Percentiles rank a stretch among this genome's conserved stretches.
Conservation (phyloP, 768 basidiomycete genomes). For the Polyporus arcularius region DNA sequence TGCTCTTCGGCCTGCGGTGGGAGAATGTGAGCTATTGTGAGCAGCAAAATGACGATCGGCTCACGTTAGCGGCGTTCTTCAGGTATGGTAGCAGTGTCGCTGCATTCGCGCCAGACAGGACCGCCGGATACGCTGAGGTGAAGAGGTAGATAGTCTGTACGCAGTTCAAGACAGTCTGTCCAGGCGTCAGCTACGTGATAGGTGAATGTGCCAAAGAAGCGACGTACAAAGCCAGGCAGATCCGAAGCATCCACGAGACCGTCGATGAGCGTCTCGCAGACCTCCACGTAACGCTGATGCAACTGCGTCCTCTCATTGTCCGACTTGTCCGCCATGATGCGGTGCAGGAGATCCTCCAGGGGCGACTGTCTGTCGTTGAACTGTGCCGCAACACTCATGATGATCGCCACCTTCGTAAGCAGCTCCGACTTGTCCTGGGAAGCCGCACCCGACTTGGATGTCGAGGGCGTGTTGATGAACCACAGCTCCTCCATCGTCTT, state of each 20-base stretch:
- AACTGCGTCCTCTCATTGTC: conserved; percentile 52
- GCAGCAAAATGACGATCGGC: conserved; percentile 22
- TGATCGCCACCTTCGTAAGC: conserved; percentile 69
- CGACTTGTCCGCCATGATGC: conserved; percentile 76
- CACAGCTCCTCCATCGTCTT: conserved; percentile 91
- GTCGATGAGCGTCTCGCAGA: conserved; percentile 86
- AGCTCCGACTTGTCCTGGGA: conserved; percentile 55
- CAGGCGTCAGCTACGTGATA: background rate
- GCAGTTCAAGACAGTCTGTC: conserved; percentile 79
- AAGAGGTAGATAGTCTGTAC: conserved; percentile 85
- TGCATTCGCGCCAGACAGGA: conserved; percentile 84
- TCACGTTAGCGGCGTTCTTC: conserved; percentile 76
- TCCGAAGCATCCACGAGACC: conserved; percentile 86
- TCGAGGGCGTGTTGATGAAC: conserved; percentile 51
- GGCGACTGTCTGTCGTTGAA: conserved; percentile 85
- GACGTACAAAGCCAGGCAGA: conserved; percentile 72
- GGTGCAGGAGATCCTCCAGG: conserved; percentile 82
- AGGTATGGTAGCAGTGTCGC: conserved; percentile 88
- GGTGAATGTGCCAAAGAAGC: background rate
- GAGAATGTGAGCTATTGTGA: conserved; percentile 6
- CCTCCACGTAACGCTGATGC: conserved; percentile 71
- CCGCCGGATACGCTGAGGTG: conserved; percentile 76
- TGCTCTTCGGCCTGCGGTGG: conserved; percentile 73
- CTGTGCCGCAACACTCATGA: conserved; percentile 82
- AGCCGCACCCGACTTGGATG: conserved; percentile 9